Evolutionary conservation across 192 early-diverging fungal species (phyloP), one percentile per base, ranked within the genome.

Genomic region (Fimicolochytrium jonesii): DNA sequence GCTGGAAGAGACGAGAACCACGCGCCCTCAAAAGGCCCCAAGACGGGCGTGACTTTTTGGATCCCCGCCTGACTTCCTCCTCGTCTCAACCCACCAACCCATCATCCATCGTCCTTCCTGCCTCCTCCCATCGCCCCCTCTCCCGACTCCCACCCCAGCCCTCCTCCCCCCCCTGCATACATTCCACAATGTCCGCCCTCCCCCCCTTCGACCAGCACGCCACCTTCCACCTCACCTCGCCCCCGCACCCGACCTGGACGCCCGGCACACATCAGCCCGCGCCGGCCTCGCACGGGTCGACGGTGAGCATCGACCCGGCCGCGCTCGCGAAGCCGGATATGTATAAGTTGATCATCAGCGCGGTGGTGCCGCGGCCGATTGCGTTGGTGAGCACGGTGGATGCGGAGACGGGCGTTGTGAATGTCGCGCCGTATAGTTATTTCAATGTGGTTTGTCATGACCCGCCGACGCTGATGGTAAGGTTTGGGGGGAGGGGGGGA

Each of bases 291-390:
- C 56, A 65, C 23, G 54, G 62, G 15, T 53, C 75, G 22, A 67
- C 59, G 17, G 13, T 75, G 22, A 30, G 53, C 26, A 39, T 69
- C 18, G 72, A 73, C 15, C 55, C 67, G 1, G 28, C 59, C 15
- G 20, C 66, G 20, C 13, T 62, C 55, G 56, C 17, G 22, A 66
- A 49, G 48, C 63, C 55, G 61, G 56, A 51, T 51, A 59, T 41
- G 51, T 79, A 79, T 59, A 79, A 75, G 58, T 33, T 79, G 4
- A 60, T 80, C 42, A 80, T 79, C 43, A 62, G 66, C 22, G 47
- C 67, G 18, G 70, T 80, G 0, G 77, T 79, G 23, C 78, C 78
- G 4, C 77, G 78, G 7, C 78, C 78, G 0, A 77, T 80, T 51
- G 78, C 78, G 28, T 59, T 80, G 37, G 71, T 79, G 25, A 65